Evolutionary conservation across 106 monocot species (phyloP).

Genomic region (Dactylorhiza incarnata): DNA sequence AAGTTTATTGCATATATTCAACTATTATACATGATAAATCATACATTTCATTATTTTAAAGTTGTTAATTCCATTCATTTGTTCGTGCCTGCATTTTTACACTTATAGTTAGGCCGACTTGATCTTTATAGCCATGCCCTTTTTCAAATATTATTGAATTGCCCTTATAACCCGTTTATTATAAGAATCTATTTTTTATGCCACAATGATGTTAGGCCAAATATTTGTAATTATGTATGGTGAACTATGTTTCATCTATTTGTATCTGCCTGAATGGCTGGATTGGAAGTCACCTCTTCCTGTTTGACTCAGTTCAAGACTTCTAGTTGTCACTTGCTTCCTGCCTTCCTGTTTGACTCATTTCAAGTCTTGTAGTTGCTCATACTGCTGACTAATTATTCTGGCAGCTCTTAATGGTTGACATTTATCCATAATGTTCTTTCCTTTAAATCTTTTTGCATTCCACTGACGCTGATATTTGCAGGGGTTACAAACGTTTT

Average conservation of each 20-base stretch:
- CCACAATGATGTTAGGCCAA: background rate
- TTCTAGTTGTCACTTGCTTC: background rate
- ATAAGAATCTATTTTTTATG: background rate
- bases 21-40: no score
- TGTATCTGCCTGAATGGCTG: background rate
- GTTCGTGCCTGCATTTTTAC: no score
- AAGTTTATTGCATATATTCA: no score
- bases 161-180: background rate
- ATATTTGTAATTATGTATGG: background rate
- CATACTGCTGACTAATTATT: background rate
- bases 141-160: background rate
- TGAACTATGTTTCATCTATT: background rate
- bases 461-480: background rate
- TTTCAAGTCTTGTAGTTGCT: no score
- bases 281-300: background rate
- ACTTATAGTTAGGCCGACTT: no score
- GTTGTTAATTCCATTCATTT: no score
- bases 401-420: background rate
- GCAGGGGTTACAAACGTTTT: conserved; percentile 55
- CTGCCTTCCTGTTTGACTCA: background rate
- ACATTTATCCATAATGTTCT: background rate
- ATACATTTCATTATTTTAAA: no score
- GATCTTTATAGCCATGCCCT: no score
- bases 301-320: background rate
- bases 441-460: background rate